Evolutionary conservation across 345 rosid species (phyloP).

Genomic region (Eucalyptus polyanthemos): DNA sequence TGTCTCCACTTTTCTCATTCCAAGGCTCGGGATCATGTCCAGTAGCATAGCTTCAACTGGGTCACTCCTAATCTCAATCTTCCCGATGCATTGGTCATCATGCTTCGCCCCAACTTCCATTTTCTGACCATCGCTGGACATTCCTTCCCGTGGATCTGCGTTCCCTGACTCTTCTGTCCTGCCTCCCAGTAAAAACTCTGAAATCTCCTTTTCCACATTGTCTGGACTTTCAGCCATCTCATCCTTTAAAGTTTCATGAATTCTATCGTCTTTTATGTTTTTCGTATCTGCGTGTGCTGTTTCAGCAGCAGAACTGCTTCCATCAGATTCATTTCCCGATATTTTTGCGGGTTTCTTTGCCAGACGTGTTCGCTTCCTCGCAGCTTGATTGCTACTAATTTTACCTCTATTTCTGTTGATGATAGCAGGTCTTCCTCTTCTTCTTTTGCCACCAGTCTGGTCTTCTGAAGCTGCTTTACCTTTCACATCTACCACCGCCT

Average conservation of each 20-base stretch:
- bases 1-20: conserved; percentile 20
- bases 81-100: background rate
- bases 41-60: conserved; percentile 79
- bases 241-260: background rate
- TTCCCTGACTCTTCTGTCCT: background rate
- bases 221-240: conserved; percentile 1
- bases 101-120: background rate
- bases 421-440: conserved; percentile 46
- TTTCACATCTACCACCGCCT: background rate
- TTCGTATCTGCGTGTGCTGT: background rate
- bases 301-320: conserved; percentile 23
- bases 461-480: background rate
- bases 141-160: background rate
- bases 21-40: conserved; percentile 79
- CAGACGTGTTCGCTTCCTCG: conserved; percentile 25
- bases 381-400: conserved; percentile 4
- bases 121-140: background rate
- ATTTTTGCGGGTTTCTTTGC: conserved; percentile 49
- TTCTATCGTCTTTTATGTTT: conserved; percentile 1
- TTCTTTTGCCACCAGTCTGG: conserved; percentile 12
- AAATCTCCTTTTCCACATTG: background rate
- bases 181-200: background rate
- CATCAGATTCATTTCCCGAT: conserved; percentile 36
- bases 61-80: conserved; percentile 37
- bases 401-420: conserved; percentile 29